Conservation (phyloP, 1,284 basidiomycete species). For the Boletus putidus region DNA sequence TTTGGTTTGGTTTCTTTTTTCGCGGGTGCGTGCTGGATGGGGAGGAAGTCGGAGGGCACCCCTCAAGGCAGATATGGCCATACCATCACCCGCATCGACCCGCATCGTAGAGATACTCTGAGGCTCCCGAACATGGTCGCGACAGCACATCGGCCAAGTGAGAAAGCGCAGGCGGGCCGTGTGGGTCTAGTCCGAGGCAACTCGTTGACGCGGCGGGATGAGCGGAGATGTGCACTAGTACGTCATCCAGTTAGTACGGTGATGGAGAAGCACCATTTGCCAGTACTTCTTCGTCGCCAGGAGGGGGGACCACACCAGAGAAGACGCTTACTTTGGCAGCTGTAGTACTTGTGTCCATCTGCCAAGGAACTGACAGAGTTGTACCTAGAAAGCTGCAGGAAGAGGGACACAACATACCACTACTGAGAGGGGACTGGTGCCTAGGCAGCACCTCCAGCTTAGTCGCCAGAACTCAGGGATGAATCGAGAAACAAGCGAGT, state of each 20-base stretch:
- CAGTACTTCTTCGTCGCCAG: slow-evolving; percentile 8
- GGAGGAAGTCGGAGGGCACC: neutral
- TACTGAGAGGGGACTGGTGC: too few relatives aligned
- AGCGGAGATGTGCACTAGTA: slow-evolving; percentile 19
- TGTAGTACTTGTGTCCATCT: neutral
- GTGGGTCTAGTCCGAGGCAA: neutral
- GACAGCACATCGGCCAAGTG: slow-evolving; percentile 9
- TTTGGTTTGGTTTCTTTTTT: slow-evolving; percentile 21
- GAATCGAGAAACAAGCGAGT: too few relatives aligned
- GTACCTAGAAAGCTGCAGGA: neutral
- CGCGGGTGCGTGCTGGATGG: slow-evolving; percentile 14
- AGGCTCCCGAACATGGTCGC: neutral
- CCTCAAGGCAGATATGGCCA: slow-evolving; percentile 20
- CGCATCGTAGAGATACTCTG: neutral
- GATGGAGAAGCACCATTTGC: slow-evolving; percentile 17
- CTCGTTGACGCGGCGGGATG: neutral
- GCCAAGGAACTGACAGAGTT: neutral
- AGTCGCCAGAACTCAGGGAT: too few relatives aligned
- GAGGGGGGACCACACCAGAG: slow-evolving; percentile 7
- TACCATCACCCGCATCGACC: neutral
- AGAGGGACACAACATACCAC: neutral
- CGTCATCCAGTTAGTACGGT: slow-evolving; percentile 22
- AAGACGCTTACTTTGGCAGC: slow-evolving; percentile 25
- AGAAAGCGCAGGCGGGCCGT: slow-evolving; percentile 8
- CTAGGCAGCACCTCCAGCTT: too few relatives aligned